phyloP scores from a whole-genome alignment of 345 rosid genomes.

The Theobroma cacao region DNA sequence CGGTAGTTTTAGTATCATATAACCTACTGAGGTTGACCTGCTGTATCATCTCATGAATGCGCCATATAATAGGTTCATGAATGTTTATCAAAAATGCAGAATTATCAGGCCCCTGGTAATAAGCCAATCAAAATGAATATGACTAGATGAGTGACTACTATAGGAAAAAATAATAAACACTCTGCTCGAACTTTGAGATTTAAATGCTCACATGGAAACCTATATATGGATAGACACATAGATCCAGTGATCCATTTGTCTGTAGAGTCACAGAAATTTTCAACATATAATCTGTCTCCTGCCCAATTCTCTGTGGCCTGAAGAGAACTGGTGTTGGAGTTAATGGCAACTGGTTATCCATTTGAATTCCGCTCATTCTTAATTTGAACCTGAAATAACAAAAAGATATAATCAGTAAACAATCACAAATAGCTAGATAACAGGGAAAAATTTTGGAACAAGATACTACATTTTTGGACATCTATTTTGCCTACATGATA shows the following conservation, averaged over 20 bases:
- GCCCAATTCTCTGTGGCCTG: conserved; percentile 82
- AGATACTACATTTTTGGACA: neutral
- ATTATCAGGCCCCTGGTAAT: conserved; percentile 72
- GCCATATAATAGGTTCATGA: conserved; percentile 99
- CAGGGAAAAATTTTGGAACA: neutral
- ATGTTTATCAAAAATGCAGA: conserved; percentile 83
- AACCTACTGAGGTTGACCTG: conserved; percentile 76
- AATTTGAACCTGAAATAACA: conserved; percentile 66
- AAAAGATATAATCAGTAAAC: neutral
- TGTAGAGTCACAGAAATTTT: conserved; percentile 79
- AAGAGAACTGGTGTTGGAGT: conserved; percentile 95
- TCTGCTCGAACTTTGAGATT: conserved; percentile 3
- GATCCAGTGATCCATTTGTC: conserved; percentile 81
- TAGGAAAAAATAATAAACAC: neutral
- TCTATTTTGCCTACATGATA: neutral
- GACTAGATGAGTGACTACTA: neutral
- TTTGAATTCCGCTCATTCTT: conserved; percentile 81
- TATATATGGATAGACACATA: conserved; percentile 79
- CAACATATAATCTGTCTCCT: conserved; percentile 62
- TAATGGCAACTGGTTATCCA: conserved; percentile 95
- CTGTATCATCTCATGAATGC: conserved; percentile 96
- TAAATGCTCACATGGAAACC: conserved; percentile 63
- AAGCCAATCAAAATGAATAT: conserved; percentile 18
- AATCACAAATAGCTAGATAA: neutral
- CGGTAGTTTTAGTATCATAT: conserved; percentile 56